Conservation (phyloP, 805 yeast species). For the Wickerhamiella brachini region DNA sequence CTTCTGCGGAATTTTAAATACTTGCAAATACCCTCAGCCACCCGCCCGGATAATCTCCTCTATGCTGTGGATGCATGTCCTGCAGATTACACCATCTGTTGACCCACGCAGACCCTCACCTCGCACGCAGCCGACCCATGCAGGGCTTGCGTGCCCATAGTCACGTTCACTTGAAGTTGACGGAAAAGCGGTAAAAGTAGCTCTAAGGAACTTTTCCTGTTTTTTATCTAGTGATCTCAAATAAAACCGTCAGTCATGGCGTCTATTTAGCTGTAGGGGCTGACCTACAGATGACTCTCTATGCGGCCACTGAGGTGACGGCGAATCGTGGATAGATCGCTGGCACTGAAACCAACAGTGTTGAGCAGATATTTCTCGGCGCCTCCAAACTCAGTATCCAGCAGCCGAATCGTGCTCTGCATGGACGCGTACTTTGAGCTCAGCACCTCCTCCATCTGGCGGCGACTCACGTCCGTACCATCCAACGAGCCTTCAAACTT, state of each 20-base stretch:
- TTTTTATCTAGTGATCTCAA: no score
- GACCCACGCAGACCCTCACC: not conserved
- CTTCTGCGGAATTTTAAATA: no score
- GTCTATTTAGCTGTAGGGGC: no score
- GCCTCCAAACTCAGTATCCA: constrained; percentile 42
- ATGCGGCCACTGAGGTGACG: constrained; percentile 17
- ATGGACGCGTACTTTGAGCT: constrained; percentile 57
- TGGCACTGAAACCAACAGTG: constrained; percentile 31
- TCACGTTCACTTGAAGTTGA: no score
- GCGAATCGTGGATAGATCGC: constrained; percentile 31
- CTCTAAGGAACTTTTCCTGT: no score
- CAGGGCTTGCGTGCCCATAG: not conserved
- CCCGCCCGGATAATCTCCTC: not conserved
- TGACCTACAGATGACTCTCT: not conserved
- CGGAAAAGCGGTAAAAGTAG: no score
- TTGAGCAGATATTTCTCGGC: constrained; percentile 34
- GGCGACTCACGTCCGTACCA: constrained; percentile 24
- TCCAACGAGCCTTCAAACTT: constrained; percentile 19
- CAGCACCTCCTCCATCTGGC: constrained; percentile 47
- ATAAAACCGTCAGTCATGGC: no score
- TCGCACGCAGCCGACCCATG: no score
- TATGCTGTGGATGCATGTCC: not conserved
- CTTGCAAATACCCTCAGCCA: not conserved
- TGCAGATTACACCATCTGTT: not conserved
- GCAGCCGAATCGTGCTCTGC: constrained; percentile 42